Base-by-base conservation (phyloP, 257 asterid species). In the Striga asiatica region DNA sequence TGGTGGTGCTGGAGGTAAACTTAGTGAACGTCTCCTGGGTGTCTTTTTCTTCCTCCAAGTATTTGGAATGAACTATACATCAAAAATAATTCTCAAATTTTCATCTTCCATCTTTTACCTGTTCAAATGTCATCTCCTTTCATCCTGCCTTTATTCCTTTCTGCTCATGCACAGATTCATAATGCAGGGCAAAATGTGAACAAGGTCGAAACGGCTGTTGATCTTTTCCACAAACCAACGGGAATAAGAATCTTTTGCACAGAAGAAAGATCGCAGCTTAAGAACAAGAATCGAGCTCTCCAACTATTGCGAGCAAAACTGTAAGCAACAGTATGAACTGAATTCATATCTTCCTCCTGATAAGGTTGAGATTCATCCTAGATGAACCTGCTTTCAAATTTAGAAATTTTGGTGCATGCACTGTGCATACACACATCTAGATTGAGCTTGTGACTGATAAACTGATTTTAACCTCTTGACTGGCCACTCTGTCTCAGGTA, bases 1-100 rank as follows among this genome's bases (percentile, higher is more conserved):
- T 18, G 99, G 97, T 62, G 99, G 97, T 69, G 99, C 98, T 68
- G 99, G 99, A 84, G 99, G 99, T 92, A 81, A 53, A 48, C 41
- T 59, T 62, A 28, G 41, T 52, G 22, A 39, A 24, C 8, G 23
- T 43, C 8, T 54, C 55, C 52, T 17, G 23, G 41, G 58, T 50
- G 50, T 54, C 27, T 17, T 38, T 39, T 7, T 60, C 14, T 11
- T 53, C 25, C 5, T 37, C 29, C 24, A 1, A 19, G 32, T 18
- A 43, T 50, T 60, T 35, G 20, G 24, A 18, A 27, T 58, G 5
- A 42, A 45, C 61, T 52, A 18, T 56, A 11, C 35, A 48, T 21
- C 32, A 9, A 29, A 50, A 13, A 14, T 42, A n/a, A 14, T 34
- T 29, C 34, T 50, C 45, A 38, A 10, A 18, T 34, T 66, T 29